Conservation (phyloP, 106 monocot genomes). For the Dioscorea alata region DNA sequence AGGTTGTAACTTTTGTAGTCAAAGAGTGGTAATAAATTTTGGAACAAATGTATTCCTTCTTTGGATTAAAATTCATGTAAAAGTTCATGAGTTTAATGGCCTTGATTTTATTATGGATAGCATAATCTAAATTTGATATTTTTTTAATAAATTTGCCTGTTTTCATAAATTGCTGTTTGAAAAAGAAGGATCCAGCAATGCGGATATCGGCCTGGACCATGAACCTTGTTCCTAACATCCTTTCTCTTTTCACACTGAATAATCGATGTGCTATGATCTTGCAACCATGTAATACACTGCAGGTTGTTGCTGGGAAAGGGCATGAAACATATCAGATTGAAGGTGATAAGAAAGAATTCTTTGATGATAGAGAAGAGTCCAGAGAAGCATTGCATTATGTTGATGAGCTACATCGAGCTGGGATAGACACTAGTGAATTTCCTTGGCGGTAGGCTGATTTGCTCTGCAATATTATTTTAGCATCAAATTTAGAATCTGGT, state of each 20-base stretch:
- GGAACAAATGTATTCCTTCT: too few species aligned
- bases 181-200: too few species aligned
- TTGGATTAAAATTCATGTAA: too few species aligned
- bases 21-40: too few species aligned
- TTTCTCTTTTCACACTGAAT: too few species aligned
- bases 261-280: too few species aligned
- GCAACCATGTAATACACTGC: slow-evolving; percentile 3
- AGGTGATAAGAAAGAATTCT: slow-evolving; percentile 78
- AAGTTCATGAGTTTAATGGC: too few species aligned
- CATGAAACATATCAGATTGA: slow-evolving; percentile 83
- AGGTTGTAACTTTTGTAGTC: too few species aligned
- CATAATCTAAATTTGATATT: background rate
- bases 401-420: slow-evolving; percentile 90
- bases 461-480: background rate
- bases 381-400: slow-evolving; percentile 97
- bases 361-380: slow-evolving; percentile 98
- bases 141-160: too few species aligned
- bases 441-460: slow-evolving; percentile 72
- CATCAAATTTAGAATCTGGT: background rate
- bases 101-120: background rate
- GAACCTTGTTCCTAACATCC: too few species aligned
- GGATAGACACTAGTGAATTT: slow-evolving; percentile 97
- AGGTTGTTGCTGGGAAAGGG: slow-evolving; percentile 95
- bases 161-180: too few species aligned
- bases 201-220: too few species aligned